Evolutionary conservation across 2,329 filamentous ascomycete species (phyloP).

Genomic region (Aspergillus brunneoviolaceus): DNA sequence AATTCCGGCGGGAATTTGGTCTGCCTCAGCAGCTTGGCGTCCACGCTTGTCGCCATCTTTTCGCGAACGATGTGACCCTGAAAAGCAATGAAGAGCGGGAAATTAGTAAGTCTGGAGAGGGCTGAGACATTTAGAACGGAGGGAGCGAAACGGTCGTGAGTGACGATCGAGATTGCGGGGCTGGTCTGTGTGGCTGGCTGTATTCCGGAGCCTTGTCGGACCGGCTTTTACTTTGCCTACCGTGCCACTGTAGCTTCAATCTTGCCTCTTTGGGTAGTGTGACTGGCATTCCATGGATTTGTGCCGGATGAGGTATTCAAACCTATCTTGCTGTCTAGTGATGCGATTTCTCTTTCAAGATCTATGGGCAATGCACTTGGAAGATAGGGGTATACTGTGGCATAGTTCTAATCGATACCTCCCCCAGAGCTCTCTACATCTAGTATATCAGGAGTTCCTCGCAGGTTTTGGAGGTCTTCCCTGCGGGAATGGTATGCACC

Average conservation of each 20-base stretch:
- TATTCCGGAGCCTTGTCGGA: conserved; percentile 14
- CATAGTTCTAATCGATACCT: too few relatives aligned
- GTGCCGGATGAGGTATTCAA: neutral
- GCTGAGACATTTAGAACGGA: conserved; percentile 1
- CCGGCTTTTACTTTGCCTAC: conserved; percentile 9
- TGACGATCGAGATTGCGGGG: conserved; percentile 10
- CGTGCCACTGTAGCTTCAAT: conserved; percentile 13
- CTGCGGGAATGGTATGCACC: too few relatives aligned
- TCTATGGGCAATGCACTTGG: too few relatives aligned
- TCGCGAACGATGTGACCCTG: conserved; percentile 30
- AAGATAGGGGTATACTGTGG: too few relatives aligned
- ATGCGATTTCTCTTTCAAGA: too few relatives aligned
- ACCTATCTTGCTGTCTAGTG: too few relatives aligned
- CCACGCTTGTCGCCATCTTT: conserved; percentile 77
- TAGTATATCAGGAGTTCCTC: too few relatives aligned
- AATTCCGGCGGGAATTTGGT: conserved; percentile 95
- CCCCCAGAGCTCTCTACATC: too few relatives aligned
- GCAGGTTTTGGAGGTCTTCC: too few relatives aligned
- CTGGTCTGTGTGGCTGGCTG: conserved; percentile 12
- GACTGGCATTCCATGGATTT: neutral
- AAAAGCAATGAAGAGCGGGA: neutral
- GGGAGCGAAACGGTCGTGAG: conserved; percentile 9
- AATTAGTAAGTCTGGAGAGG: neutral
- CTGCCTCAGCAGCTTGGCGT: conserved; percentile 82
- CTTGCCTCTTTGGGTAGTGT: conserved; percentile 10